These are phyloP conservation scores for Fusarium acutatum DNA, from an alignment of 2,329 filamentous ascomycete species.

Conservation along the genomic window DNA sequence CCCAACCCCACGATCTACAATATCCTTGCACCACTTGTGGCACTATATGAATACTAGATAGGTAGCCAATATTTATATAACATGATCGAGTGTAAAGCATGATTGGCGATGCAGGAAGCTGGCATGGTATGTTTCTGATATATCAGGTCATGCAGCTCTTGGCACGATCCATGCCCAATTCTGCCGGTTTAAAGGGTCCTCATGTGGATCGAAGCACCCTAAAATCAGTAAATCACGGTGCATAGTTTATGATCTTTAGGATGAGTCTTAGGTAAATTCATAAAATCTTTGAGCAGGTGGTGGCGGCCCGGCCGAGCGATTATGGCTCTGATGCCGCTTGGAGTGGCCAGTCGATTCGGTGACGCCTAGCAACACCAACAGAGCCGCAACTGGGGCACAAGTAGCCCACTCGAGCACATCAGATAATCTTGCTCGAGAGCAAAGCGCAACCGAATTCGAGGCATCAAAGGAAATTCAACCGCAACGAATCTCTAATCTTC, in stretches of 20 bases:
- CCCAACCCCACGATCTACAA: constrained; percentile 1
- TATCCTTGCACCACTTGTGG: constrained; percentile 8
- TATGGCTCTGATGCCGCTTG: background rate
- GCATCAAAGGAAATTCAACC: background rate
- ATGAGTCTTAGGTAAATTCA: background rate
- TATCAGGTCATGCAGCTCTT: constrained; percentile 24
- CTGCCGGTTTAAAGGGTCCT: background rate
- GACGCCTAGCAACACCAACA: constrained; percentile 3
- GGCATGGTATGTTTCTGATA: constrained; percentile 13
- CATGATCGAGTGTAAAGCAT: background rate
- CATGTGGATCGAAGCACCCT: background rate
- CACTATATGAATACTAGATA: background rate
- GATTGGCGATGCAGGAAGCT: background rate
- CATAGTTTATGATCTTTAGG: background rate
- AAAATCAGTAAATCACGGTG: background rate
- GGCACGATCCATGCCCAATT: constrained; percentile 19
- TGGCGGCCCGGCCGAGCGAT: background rate
- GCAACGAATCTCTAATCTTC: background rate
- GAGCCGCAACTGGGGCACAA: background rate
- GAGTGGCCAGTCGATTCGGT: background rate
- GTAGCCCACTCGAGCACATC: background rate
- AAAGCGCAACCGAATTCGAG: background rate
- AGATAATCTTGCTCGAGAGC: background rate
- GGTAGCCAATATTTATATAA: background rate
- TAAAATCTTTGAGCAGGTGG: background rate